These are phyloP conservation scores for Tripterygium wilfordii DNA, from an alignment of 177 flowering plant species.

Conservation along the genomic window DNA sequence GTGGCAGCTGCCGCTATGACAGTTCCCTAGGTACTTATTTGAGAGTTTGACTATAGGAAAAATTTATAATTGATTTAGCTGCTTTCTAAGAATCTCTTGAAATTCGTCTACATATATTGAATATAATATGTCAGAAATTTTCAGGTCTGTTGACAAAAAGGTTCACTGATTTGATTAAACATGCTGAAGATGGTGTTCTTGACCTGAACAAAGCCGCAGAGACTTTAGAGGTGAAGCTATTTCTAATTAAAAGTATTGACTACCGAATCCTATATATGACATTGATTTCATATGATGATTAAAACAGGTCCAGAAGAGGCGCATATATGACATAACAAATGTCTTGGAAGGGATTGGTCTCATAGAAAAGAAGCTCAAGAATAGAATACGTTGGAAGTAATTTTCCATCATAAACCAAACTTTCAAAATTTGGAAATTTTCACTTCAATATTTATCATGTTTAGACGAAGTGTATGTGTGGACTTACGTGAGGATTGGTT, in stretches of 20 bases:
- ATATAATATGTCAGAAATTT: neutral
- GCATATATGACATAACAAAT: slow-evolving; percentile 99
- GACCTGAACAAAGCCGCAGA: slow-evolving; percentile 96
- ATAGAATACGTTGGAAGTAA: slow-evolving; percentile 97
- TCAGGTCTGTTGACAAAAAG: slow-evolving; percentile 89
- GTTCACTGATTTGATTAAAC: slow-evolving; percentile 83
- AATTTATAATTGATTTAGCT: too few relatives aligned
- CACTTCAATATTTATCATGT: slow-evolving; percentile 2
- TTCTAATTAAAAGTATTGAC: neutral
- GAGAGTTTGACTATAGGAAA: neutral
- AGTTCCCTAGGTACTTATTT: slow-evolving; percentile 79
- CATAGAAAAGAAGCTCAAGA: slow-evolving; percentile 93
- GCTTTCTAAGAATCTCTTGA: too few relatives aligned
- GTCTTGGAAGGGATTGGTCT: slow-evolving; percentile 98
- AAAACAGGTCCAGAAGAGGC: slow-evolving; percentile 89
- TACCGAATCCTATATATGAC: too few relatives aligned
- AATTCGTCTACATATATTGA: neutral
- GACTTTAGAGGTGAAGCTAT: slow-evolving; percentile 61
- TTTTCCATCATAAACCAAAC: too few relatives aligned
- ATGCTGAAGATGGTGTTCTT: slow-evolving; percentile 90
- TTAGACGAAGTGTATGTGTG: slow-evolving; percentile 4
- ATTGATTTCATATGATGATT: too few relatives aligned
- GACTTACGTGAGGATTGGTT: slow-evolving; percentile 8
- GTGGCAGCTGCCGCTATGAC: slow-evolving; percentile 92
- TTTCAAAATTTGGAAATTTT: neutral